phyloP scores from a whole-genome alignment of 2,329 filamentous ascomycete species.

The Penicillium oxalicum region DNA sequence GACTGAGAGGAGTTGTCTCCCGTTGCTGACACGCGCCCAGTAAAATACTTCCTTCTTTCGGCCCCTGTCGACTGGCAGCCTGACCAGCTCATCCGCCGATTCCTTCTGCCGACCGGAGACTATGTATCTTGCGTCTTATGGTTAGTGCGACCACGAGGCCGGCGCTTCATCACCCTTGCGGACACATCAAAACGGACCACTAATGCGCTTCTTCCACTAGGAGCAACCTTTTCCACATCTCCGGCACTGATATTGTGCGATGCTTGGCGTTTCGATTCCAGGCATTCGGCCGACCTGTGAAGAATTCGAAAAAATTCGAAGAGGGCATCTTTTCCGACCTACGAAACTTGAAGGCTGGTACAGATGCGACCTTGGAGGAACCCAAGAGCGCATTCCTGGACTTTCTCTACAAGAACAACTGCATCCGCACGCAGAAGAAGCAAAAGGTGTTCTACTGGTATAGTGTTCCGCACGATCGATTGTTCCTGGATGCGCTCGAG shows the following conservation, averaged over 20 bases:
- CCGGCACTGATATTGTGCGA: slow-evolving; percentile 96
- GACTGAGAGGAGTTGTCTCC: not conserved
- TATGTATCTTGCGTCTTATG: slow-evolving; percentile 98
- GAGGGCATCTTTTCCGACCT: slow-evolving; percentile 99
- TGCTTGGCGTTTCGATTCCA: slow-evolving; percentile 98
- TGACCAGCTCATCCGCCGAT: slow-evolving; percentile 93
- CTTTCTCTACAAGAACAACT: slow-evolving; percentile 99
- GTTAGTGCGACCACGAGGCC: slow-evolving; percentile 40
- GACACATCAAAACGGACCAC: slow-evolving; percentile 3
- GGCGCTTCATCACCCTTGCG: too few relatives aligned
- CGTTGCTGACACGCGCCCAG: slow-evolving; percentile 42
- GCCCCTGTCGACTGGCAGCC: slow-evolving; percentile 96
- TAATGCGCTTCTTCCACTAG: slow-evolving; percentile 36
- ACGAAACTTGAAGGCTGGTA: slow-evolving; percentile 95
- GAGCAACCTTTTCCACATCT: slow-evolving; percentile 99
- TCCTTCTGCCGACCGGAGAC: slow-evolving; percentile 92
- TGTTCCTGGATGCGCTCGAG: slow-evolving; percentile 96
- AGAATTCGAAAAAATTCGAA: slow-evolving; percentile 99
- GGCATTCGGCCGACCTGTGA: slow-evolving; percentile 94
- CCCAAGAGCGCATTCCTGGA: slow-evolving; percentile 98
- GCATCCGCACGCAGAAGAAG: slow-evolving; percentile 99
- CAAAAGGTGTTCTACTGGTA: slow-evolving; percentile 99
- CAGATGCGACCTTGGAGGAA: slow-evolving; percentile 95
- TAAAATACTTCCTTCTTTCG: slow-evolving; percentile 99
- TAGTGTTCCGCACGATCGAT: slow-evolving; percentile 92